These are phyloP conservation scores for Gossypium rotundifolium DNA, from an alignment of 345 rosid genomes.

Conservation along the genomic window DNA sequence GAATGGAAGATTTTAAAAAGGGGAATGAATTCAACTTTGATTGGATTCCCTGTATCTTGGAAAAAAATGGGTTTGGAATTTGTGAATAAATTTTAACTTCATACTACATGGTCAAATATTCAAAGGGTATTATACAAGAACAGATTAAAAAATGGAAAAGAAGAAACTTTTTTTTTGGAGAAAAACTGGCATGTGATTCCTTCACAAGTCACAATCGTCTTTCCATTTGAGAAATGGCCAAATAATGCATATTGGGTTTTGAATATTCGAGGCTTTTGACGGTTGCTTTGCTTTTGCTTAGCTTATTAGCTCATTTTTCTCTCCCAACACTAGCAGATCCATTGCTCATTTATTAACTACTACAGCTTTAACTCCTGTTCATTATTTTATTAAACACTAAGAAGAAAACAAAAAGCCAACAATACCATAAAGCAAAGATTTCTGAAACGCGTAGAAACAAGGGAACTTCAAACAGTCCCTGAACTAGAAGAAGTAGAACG, in stretches of 20 bases:
- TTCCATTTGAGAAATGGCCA: background rate
- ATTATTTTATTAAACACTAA: background rate
- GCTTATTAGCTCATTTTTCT: background rate
- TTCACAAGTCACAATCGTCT: background rate
- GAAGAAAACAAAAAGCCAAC: background rate
- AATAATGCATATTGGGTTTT: background rate
- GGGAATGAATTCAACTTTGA: background rate
- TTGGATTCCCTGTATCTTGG: background rate
- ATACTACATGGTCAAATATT: no score
- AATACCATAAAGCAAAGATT: background rate
- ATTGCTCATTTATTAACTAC: background rate
- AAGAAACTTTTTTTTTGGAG: background rate
- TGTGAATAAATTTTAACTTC: no score
- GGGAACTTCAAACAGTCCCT: slow-evolving; percentile 9
- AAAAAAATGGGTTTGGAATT: no score
- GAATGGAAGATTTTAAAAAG: background rate
- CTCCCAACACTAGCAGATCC: slow-evolving; percentile 1
- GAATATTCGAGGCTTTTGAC: background rate
- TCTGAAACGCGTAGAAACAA: slow-evolving; percentile 25
- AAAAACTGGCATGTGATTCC: background rate
- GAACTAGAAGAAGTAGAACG: slow-evolving; percentile 2
- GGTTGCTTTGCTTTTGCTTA: background rate
- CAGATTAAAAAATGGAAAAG: background rate
- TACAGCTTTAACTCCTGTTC: background rate
- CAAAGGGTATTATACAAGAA: no score